Base-by-base conservation (phyloP, 2,329 filamentous ascomycete species). In the Aspergillus pseudoviridinutans region DNA sequence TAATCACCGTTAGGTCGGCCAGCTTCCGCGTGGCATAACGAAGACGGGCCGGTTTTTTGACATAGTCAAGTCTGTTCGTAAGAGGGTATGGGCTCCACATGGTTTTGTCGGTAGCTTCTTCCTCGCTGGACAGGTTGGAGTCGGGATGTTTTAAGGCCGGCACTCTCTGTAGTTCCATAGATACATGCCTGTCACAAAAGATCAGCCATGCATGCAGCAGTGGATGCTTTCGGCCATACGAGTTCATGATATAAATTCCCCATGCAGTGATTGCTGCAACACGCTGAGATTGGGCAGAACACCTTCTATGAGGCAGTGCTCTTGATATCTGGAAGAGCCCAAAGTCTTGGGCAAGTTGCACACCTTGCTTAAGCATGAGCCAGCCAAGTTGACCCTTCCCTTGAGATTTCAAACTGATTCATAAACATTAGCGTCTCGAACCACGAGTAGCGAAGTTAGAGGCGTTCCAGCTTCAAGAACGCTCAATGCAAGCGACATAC, bases 51-150 rank as follows among this genome's bases (percentile, higher is more conserved):
- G 65, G 66, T 49, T 67, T 67, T 44, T 58, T 58, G 7, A 50
- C 47, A 55, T 63, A 71, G 10, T 63, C 63, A n/a, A 65, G 57
- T 7, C 69, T 62, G 46, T 70, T 72, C 20, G 64, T 66, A 22
- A 63, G 68, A 44, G 71, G 71, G 54, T 74, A 74, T 2, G 71
- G 70, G 10, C 49, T 65, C 71, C 71, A 74, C n/a, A 64, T 52
- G 44, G 64, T 50, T 38, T 65, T 60, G 41, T 64, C 51, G 24
- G 60, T 42, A 20, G 50, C 28, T 2, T 60, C 55, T 20, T 63
- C 61, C 35, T 50, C 55, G 12, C 49, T n/a, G 32, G 59, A 58
- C 8, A 66, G 59, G 4, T 51, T 56, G 7, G 49, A 60, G 10
- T 54, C 54, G 4, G 71, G 70, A 25, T 49, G 56, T 9, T 46